Conservation (phyloP, 208 protist species). For the Trypanosoma conorhini region DNA sequence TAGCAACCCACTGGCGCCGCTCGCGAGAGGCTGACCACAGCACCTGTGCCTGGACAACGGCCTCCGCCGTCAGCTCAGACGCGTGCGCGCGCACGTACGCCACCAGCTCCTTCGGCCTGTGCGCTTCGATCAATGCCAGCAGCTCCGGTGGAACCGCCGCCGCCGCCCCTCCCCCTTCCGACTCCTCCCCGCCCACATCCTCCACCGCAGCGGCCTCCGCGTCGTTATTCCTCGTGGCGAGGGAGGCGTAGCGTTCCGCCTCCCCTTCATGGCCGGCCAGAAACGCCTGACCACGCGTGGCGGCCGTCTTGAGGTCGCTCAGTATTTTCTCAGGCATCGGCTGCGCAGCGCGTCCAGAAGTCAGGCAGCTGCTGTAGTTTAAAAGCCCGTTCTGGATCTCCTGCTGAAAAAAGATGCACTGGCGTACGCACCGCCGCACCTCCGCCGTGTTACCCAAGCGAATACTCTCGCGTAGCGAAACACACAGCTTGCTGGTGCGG, state of each 20-base stretch:
- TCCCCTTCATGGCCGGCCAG: background rate
- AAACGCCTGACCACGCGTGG: slow-evolving; percentile 4
- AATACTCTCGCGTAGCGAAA: slow-evolving; percentile 26
- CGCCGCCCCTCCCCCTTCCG: background rate
- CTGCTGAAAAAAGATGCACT: slow-evolving; percentile 32
- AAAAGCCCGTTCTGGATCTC: slow-evolving; percentile 20
- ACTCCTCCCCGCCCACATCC: background rate
- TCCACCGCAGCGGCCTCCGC: background rate
- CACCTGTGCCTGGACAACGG: slow-evolving; percentile 22
- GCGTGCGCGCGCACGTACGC: slow-evolving; percentile 37
- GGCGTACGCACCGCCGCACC: slow-evolving; percentile 14
- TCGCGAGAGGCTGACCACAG: slow-evolving; percentile 28
- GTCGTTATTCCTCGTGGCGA: background rate
- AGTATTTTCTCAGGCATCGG: background rate
- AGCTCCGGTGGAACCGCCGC: slow-evolving; percentile 30
- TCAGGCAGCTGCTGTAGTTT: background rate
- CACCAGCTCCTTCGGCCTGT: slow-evolving; percentile 28
- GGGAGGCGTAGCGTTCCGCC: background rate
- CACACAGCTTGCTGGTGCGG: slow-evolving; percentile 15
- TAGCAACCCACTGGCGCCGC: slow-evolving; percentile 28
- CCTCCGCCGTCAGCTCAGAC: slow-evolving; percentile 12
- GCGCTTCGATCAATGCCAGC: slow-evolving; percentile 16
- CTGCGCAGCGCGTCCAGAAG: background rate
- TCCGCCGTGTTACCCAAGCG: background rate
- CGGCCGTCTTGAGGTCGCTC: background rate